Percentiles rank a stretch among this genome's conserved stretches.
Conservation (phyloP, 108 stramenopile species). For the Cyclostephanos invisitatus region DNA sequence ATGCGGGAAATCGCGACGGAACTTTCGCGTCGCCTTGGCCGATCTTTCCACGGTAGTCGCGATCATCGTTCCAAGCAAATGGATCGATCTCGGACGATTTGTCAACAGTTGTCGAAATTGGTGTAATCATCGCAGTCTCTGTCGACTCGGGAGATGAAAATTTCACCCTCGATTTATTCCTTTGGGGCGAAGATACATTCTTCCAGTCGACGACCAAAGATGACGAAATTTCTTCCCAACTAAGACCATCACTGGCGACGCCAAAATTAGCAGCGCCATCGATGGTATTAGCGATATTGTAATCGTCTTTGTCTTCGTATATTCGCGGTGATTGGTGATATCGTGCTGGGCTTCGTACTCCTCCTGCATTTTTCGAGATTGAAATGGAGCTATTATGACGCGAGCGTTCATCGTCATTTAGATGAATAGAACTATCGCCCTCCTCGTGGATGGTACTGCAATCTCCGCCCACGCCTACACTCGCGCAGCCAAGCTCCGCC, state of each 20-base stretch:
- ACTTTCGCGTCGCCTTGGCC: not conserved
- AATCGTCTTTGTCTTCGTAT: not conserved
- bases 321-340: not conserved
- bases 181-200: not conserved
- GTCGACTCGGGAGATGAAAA: not conserved
- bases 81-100: not conserved
- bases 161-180: not conserved
- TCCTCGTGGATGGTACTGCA: not conserved
- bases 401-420: slow-evolving; percentile 18
- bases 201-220: slow-evolving; percentile 6
- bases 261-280: not conserved
- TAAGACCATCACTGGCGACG: not conserved
- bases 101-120: not conserved
- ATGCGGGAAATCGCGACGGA: not conserved
- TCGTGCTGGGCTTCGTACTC: slow-evolving; percentile 7
- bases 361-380: not conserved
- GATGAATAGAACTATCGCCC: slow-evolving; percentile 5
- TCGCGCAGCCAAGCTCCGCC: not conserved
- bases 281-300: not conserved
- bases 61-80: slow-evolving; percentile 16
- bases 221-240: slow-evolving; percentile 13
- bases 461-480: slow-evolving; percentile 3
- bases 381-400: not conserved
- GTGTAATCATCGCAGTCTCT: not conserved
- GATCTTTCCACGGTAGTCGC: slow-evolving; percentile 1